Evolutionary conservation across 306 rosid genomes (phyloP), one percentile per base, ranked within the genome.

Genomic region (Ziziphus jujuba): DNA sequence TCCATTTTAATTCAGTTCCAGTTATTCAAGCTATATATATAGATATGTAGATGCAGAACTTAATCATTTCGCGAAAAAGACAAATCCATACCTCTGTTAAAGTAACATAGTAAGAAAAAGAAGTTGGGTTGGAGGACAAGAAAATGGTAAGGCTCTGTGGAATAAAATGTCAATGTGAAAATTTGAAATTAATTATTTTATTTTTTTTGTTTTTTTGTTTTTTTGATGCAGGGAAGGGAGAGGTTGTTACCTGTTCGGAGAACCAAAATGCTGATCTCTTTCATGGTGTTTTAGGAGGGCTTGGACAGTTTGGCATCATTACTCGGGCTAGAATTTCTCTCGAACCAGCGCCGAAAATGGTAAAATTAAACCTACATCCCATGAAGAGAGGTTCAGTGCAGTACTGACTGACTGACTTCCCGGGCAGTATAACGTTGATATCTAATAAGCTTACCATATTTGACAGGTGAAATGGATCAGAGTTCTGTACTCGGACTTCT

Each of bases 281-380:
- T 65, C 45, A 85, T 68, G 88, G 86, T 56, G 97, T 84, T 65
- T 89, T 90, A 52, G 99, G 99, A 70, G 99, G 99, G 51, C 95
- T 95, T 23, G 99, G 99, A 55, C 99, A 95, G 75, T 95, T 95
- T 70, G 99, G 96, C 72, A 82, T 95, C 86, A 90, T 95, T 57
- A 87, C 97, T 61, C 75, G 79, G 68, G 99, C 99, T 24, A 82
- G 90, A 59, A 90, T 95, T 75, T 81, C 95, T 67, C 91, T 95
- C 67, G 96, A 85, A 82, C 85, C 84, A 55, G 99, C 99, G 65
- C 97, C 92, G 17, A 87, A 71, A 77, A 79, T 75, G 92, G 99
- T 90, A 75, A 79, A 80, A 6, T 21, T 31, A 54, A 21, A 49
- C 54, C 7, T 54, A 3, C 40, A 54, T 52, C 14, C 38, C 31